Percentiles rank a stretch among this genome's conserved stretches.
These are phyloP conservation scores for Fomitopsis serialis DNA, from an alignment of 768 basidiomycete genomes.

Conservation along the genomic window DNA sequence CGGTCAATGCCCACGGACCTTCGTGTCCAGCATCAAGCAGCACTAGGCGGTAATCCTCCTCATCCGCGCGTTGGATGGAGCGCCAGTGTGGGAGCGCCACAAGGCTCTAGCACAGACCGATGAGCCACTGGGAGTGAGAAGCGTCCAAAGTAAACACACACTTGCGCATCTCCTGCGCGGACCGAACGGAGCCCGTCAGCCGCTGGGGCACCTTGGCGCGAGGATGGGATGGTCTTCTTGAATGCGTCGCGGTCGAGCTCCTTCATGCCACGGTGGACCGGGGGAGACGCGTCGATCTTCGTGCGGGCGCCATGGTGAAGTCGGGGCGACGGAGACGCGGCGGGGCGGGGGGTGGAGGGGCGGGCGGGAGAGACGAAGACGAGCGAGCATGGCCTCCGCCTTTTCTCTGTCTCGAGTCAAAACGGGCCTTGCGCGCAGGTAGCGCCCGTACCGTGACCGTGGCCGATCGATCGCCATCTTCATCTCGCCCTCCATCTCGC, in stretches of 20 bases:
- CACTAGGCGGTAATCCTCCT: constrained; percentile 54
- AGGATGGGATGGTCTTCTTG: constrained; percentile 59
- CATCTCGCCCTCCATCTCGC: no score
- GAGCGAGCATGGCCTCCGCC: constrained; percentile 1
- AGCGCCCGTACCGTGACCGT: not conserved
- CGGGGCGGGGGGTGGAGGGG: not conserved
- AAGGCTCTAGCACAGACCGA: constrained; percentile 41
- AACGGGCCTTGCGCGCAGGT: not conserved
- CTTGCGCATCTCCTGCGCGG: constrained; percentile 54
- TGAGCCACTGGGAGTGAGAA: no score
- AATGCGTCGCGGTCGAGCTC: constrained; percentile 63
- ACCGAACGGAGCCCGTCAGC: constrained; percentile 52
- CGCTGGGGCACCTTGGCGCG: constrained; percentile 58
- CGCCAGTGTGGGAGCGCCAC: constrained; percentile 67
- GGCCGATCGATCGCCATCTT: no score
- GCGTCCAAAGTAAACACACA: constrained; percentile 26
- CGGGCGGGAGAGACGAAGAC: not conserved
- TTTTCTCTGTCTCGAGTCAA: not conserved
- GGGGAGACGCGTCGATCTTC: constrained; percentile 2
- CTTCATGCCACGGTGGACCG: constrained; percentile 25
- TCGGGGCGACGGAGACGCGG: not conserved
- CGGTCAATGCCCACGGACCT: constrained; percentile 34
- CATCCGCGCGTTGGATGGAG: constrained; percentile 46
- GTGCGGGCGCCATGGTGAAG: not conserved
- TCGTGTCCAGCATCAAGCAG: constrained; percentile 56